Evolutionary conservation across 2,329 filamentous ascomycete genomes (phyloP), one percentile per base, ranked within the genome.

Genomic region (Teratosphaeriaceae sp.): DNA sequence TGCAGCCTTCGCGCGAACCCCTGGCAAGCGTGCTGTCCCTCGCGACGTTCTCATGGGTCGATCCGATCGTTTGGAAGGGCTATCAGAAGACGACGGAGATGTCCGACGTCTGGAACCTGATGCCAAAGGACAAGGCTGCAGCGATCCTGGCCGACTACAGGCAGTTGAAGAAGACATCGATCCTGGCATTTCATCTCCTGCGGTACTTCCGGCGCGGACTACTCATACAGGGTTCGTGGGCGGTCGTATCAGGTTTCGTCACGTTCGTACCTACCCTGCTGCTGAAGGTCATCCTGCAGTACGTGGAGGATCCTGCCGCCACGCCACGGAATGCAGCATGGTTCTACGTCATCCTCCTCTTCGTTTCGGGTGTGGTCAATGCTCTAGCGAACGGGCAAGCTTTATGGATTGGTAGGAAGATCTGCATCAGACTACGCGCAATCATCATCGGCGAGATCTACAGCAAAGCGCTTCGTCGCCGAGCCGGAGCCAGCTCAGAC

Each of bases 371-470:
- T 46, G 75, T 85, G 30, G 69, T 92, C 19, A 85, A 88, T 46
- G 92, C 90, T 4, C 73, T 94, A 18, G 82, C 82, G 23, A 88
- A 92, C 64, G 86, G 85, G 16, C 85, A 92, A 63, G 86, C 88
- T 7, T 74, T 98, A 0, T 98, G 87, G 85, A 84, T 94, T 46
- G 92, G 92, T 13, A 84, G 92, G 43, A 95, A 88, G 65, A 85
- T 97, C 48, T 96, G 89, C 66, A 90, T 98, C 56, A 84, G 88
- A 48, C 75, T 97, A 33, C 84, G 90, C 49, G 89, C 92, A 39
- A 92, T 98, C 59, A 88, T 98, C 49, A 88, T 98, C 52, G 92
- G 92, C 43, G 92, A 98, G 59, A 92, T 98, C 36, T 98, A 98
- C 63, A 86, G 88, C 44, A 98, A 98, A 68, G 88, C 92, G 1